These are phyloP conservation scores for Colletotrichum lentis DNA, from an alignment of 2,329 filamentous ascomycete genomes.

Conservation along the genomic window DNA sequence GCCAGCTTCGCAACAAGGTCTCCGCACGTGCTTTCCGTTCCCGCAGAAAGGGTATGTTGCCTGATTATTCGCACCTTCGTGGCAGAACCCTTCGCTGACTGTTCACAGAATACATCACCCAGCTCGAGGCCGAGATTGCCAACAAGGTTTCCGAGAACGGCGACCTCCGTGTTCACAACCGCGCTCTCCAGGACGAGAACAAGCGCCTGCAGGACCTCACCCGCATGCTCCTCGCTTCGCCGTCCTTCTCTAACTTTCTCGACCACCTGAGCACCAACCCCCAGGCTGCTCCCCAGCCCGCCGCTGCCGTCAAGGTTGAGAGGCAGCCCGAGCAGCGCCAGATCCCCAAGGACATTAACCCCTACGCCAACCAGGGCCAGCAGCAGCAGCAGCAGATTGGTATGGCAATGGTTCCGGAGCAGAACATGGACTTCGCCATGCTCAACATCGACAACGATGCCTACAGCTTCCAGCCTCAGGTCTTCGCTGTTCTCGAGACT, in stretches of 20 bases:
- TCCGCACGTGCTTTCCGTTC: slow-evolving; percentile 97
- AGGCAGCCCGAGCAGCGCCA: slow-evolving; percentile 44
- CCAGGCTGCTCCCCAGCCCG: slow-evolving; percentile 51
- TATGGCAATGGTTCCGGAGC: slow-evolving; percentile 85
- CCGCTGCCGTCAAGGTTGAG: slow-evolving; percentile 48
- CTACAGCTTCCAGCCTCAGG: slow-evolving; percentile 72
- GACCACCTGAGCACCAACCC: slow-evolving; percentile 73
- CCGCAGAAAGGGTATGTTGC: slow-evolving; percentile 86
- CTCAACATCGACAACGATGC: slow-evolving; percentile 65
- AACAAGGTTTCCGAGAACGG: slow-evolving; percentile 84
- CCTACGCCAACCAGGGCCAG: slow-evolving; percentile 63
- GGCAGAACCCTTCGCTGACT: slow-evolving; percentile 35
- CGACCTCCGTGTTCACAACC: slow-evolving; percentile 82
- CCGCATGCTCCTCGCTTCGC: slow-evolving; percentile 81
- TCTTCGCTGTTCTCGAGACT: slow-evolving; percentile 77
- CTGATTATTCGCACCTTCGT: neutral
- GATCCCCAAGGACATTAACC: slow-evolving; percentile 72
- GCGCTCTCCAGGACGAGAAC: slow-evolving; percentile 84
- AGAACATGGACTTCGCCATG: slow-evolving; percentile 76
- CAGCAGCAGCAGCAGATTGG: slow-evolving; percentile 74
- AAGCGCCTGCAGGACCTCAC: slow-evolving; percentile 78
- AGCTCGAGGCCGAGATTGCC: slow-evolving; percentile 90
- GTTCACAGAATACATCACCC: slow-evolving; percentile 86
- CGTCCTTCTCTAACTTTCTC: slow-evolving; percentile 84
- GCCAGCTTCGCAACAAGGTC: slow-evolving; percentile 98